Evolutionary conservation across 306 rosid species (phyloP).

Genomic region (Fragaria vesca): DNA sequence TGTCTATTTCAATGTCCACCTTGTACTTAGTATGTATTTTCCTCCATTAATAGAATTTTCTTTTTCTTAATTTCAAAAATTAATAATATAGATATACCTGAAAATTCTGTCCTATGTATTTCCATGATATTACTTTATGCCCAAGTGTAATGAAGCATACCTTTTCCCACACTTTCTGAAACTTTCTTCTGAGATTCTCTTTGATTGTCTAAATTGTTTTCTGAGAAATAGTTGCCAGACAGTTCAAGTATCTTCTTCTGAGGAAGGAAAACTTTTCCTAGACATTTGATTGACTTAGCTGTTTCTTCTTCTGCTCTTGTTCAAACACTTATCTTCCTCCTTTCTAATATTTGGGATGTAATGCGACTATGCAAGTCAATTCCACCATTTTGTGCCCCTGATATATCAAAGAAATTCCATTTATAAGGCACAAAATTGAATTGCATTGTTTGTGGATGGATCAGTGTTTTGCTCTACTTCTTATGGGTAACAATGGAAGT

Average conservation of each 20-base stretch:
- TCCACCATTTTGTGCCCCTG: not conserved
- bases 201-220: not conserved
- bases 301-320: not conserved
- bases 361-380: too few species aligned
- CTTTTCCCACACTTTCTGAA: not conserved
- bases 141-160: not conserved
- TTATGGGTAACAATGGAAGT: not conserved
- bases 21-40: not conserved
- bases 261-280: not conserved
- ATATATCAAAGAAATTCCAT: not conserved
- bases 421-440: not conserved
- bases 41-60: not conserved
- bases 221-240: not conserved
- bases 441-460: slow-evolving; percentile 1
- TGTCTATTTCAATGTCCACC: not conserved
- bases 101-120: not conserved
- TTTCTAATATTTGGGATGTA: not conserved
- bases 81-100: not conserved
- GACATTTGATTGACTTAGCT: not conserved
- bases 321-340: not conserved
- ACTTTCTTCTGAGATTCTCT: not conserved
- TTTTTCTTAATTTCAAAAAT: not conserved
- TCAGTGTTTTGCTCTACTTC: not conserved
- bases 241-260: not conserved
- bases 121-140: not conserved